Evolutionary conservation across 2,329 filamentous ascomycete species (phyloP), one percentile per base, ranked within the genome.

Genomic region (Ceratocystis eucalypticola): DNA sequence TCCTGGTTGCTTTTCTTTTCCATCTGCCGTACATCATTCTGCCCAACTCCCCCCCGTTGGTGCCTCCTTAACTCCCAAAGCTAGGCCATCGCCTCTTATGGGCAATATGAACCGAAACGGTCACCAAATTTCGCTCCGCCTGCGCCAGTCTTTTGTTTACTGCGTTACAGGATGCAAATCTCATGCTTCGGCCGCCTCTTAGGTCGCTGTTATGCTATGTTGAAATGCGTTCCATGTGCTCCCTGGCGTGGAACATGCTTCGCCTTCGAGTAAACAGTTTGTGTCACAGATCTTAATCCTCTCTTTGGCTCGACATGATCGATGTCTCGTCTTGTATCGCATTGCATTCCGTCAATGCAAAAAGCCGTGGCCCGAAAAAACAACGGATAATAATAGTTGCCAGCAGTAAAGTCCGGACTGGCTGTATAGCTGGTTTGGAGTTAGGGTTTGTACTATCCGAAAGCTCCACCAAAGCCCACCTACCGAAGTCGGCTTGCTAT

Each of bases 311-410:
- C 22, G 8, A 59, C 55, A 37, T 59, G 55, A 59, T 59, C 55
- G 55, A n/a, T 59, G 55, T 59, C 55, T 59, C 55, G 55, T 33
- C 55, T 59, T 59, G 55, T 37, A n/a, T 59, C 55, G 28, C 17
- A 59, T 33, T 59, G n/a, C 30, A 22, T 2, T 30, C 12, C 15
- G 17, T 59, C 33, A 30, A 59, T 59, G 55, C 55, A 37, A 30
- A n/a, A 30, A 33, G 25, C 22, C 20, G n/a, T 55, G 50, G 25
- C 20, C 25, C 10, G 8, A 15, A 41, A 33, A 37, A 41, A 41
- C 37, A 10, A 1, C 3, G 37, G 37, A 15, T 15, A 41, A 15
- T 15, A 41, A 15, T 41, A 41, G 37, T 41, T 41, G 37, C 12
- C 10, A 15, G 3, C 3, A 41, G 37, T 41, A 41, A 41, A 41